phyloP scores from a whole-genome alignment of 495 filamentous ascomycete species.

The Hypoxylon fragiforme region DNA sequence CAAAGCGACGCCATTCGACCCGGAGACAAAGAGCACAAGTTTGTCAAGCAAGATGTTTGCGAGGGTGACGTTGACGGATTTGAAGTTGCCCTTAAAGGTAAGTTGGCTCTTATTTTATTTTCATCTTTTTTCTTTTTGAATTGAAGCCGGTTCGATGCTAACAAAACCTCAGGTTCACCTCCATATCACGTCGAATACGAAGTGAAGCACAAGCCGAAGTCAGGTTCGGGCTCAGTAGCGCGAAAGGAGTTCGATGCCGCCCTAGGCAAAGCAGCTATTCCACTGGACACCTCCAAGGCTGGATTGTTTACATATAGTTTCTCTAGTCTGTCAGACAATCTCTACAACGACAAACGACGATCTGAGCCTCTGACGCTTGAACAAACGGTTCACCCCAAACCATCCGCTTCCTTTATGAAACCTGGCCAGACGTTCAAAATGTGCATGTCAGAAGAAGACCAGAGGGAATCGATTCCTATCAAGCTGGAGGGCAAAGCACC shows the following conservation, averaged over 20 bases:
- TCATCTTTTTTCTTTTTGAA: too few relatives aligned
- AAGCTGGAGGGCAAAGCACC: conserved; percentile 80
- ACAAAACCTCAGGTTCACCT: conserved; percentile 58
- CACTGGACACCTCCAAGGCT: conserved; percentile 80
- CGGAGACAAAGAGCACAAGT: conserved; percentile 51
- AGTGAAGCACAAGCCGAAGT: conserved; percentile 65
- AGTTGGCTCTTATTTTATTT: conserved; percentile 19
- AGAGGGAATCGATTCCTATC: conserved; percentile 84
- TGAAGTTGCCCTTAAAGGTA: conserved; percentile 77
- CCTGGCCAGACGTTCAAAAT: conserved; percentile 95
- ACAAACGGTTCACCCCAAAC: conserved; percentile 80
- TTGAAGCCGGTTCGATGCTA: too few relatives aligned
- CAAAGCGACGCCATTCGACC: conserved; percentile 60
- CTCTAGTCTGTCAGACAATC: conserved; percentile 72
- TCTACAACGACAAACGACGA: conserved; percentile 72
- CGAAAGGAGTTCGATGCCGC: conserved; percentile 72
- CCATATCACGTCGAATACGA: conserved; percentile 85
- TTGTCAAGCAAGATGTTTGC: conserved; percentile 78
- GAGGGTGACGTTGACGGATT: conserved; percentile 91
- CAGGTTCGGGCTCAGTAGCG: conserved; percentile 61
- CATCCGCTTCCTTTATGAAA: conserved; percentile 76
- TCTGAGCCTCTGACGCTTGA: conserved; percentile 68
- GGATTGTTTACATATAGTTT: conserved; percentile 87
- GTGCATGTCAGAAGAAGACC: conserved; percentile 79
- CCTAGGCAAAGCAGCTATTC: conserved; percentile 69